Conservation (phyloP, 2,329 filamentous ascomycete species). For the Chrysosporium queenslandicum region DNA sequence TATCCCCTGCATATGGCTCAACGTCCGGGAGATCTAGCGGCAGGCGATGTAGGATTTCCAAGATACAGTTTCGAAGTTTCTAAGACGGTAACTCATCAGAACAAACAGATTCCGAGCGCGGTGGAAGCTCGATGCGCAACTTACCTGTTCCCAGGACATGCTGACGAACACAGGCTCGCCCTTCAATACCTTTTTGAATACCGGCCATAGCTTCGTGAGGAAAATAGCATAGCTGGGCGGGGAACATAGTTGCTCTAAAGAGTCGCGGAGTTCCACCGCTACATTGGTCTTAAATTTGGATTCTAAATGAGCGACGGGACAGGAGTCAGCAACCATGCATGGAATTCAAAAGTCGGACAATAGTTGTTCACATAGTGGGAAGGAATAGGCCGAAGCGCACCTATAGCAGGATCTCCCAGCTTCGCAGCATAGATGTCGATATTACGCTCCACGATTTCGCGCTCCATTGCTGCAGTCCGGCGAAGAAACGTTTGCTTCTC, state of each 20-base stretch:
- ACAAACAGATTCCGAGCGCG: not conserved
- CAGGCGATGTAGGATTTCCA: slow-evolving; percentile 90
- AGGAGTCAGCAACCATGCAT: not conserved
- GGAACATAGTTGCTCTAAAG: slow-evolving; percentile 71
- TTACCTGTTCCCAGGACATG: slow-evolving; percentile 77
- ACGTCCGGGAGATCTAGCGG: slow-evolving; percentile 66
- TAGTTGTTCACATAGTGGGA: not conserved
- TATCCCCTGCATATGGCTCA: slow-evolving; percentile 77
- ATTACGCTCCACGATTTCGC: slow-evolving; percentile 35
- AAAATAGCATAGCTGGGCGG: slow-evolving; percentile 69
- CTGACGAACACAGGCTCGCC: slow-evolving; percentile 85
- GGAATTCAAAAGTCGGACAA: slow-evolving; percentile 8
- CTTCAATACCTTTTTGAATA: slow-evolving; percentile 75
- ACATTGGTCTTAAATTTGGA: slow-evolving; percentile 69
- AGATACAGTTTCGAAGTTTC: slow-evolving; percentile 84
- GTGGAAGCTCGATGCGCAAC: slow-evolving; percentile 23
- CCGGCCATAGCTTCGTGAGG: slow-evolving; percentile 75
- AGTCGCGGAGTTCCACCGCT: slow-evolving; percentile 79
- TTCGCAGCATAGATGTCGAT: slow-evolving; percentile 43
- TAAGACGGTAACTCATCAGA: slow-evolving; percentile 26
- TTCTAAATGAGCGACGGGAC: slow-evolving; percentile 45
- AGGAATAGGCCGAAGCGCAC: slow-evolving; percentile 27
- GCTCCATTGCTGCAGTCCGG: slow-evolving; percentile 14
- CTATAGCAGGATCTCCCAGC: slow-evolving; percentile 40
- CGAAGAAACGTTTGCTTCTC: not conserved